These are phyloP conservation scores for Ceratocystis destructans DNA, from an alignment of 2,329 filamentous ascomycete species.

Conservation along the genomic window DNA sequence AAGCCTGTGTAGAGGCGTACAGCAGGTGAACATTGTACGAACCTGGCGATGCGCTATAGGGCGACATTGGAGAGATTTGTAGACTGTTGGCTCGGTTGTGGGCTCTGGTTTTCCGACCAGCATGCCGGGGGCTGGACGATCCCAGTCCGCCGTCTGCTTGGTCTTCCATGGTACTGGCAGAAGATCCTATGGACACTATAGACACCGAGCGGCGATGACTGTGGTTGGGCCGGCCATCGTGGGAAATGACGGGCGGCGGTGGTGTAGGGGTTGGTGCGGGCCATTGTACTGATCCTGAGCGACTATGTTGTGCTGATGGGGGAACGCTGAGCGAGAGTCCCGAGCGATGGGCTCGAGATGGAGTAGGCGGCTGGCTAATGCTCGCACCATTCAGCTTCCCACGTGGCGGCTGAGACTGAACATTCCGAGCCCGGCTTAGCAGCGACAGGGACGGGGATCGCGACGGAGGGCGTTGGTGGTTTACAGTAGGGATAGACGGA, in stretches of 20 bases:
- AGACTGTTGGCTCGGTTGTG: conserved; percentile 72
- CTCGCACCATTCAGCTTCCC: conserved; percentile 20
- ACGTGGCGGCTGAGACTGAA: conserved; percentile 34
- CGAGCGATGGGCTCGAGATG: conserved; percentile 47
- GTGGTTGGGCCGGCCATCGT: conserved; percentile 23
- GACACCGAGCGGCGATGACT: conserved; percentile 62
- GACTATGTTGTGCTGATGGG: conserved; percentile 31
- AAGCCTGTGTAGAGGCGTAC: too few relatives aligned
- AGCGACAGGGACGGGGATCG: conserved; percentile 32
- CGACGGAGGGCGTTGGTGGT: conserved; percentile 28
- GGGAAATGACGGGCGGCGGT: conserved; percentile 20
- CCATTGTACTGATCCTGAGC: conserved; percentile 37
- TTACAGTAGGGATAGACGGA: conserved; percentile 11
- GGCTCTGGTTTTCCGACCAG: conserved; percentile 29
- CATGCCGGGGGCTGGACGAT: conserved; percentile 12
- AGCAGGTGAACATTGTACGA: conserved; percentile 21
- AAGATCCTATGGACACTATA: conserved; percentile 61
- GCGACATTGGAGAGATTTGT: conserved; percentile 48
- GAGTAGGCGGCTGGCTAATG: conserved; percentile 28
- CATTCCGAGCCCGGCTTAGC: conserved; percentile 29
- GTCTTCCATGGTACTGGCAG: conserved; percentile 36
- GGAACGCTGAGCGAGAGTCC: conserved; percentile 51
- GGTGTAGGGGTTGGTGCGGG: conserved; percentile 25
- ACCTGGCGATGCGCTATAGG: conserved; percentile 29
- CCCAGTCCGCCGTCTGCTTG: conserved; percentile 22